Evolutionary conservation across 306 rosid genomes (phyloP), one percentile per base, ranked within the genome.

Genomic region (Cicer yamashitae): DNA sequence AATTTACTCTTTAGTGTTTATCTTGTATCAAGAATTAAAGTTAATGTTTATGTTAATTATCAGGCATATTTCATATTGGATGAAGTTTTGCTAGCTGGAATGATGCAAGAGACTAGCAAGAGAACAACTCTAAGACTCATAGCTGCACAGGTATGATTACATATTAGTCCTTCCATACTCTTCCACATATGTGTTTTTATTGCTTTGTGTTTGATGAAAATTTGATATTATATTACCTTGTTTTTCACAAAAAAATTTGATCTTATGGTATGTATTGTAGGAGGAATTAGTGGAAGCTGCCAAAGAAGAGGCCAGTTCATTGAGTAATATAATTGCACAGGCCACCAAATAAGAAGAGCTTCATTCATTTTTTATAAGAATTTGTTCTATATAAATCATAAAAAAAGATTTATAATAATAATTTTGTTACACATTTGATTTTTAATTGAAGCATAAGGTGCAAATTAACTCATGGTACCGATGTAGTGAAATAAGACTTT

Each of bases 241-340:
- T 2, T 8, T 1, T 22, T 72, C 6, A 71, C 7, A 70, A 5
- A 30, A 30, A 46, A 72, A 46, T 17, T 4, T 58, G 60, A 76
- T 71, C 57, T 82, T 46, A 58, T 70, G 77, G n/a, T 54, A 34
- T 59, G 18, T n/a, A 11, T 66, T 90, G 84, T 65, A 91, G 97
- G 97, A 93, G 88, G 90, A 94, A 13, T 65, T 91, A 74, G 93
- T 93, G 87, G 97, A 93, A 84, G 84, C 83, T 38, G 96, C 97
- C 4, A 91, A 91, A 78, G 94, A 89, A 84, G 88, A 93, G 75
- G 87, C 91, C 7, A 82, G 86, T 73, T 91, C 96, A n/a, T 71
- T 91, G 75, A 82, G 97, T 75, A 89, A 83, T 57, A 88, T 91
- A 46, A 88, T 93, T 38, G 93, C 92, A 0, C 89, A 93, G 64